Evolutionary conservation across 768 basidiomycete species (phyloP).

Genomic region (Pulveroboletus sp.): DNA sequence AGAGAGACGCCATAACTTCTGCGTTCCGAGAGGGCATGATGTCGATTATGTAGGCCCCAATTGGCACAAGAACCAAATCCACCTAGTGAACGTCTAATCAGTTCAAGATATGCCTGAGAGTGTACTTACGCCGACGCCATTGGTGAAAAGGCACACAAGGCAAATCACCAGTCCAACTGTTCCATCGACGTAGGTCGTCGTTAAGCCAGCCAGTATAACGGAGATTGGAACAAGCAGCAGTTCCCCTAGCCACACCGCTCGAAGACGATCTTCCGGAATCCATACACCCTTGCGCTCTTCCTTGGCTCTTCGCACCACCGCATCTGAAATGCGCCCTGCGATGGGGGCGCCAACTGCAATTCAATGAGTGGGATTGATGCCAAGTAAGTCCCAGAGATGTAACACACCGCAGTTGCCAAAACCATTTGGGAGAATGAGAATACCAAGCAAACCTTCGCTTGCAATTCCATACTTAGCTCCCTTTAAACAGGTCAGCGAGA

Average conservation of each 20-base stretch:
- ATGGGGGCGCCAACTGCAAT: constrained; percentile 54
- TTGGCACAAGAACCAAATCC: constrained; percentile 52
- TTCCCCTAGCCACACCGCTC: constrained; percentile 46
- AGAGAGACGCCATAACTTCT: constrained; percentile 55
- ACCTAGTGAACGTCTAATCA: constrained; percentile 35
- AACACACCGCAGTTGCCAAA: constrained; percentile 24
- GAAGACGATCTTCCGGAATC: constrained; percentile 68
- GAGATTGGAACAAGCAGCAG: constrained; percentile 51
- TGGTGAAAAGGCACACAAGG: constrained; percentile 55
- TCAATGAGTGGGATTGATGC: not conserved
- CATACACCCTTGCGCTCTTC: constrained; percentile 49
- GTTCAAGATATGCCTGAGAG: not conserved
- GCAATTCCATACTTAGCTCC: constrained; percentile 37
- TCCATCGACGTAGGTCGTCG: constrained; percentile 49
- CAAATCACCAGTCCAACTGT: constrained; percentile 46
- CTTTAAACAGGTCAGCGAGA: constrained; percentile 30
- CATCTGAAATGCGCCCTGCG: constrained; percentile 58
- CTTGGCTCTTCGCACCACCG: constrained; percentile 45
- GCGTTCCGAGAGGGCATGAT: constrained; percentile 58
- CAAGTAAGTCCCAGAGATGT: not conserved
- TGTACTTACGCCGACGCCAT: constrained; percentile 56
- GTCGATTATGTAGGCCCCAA: constrained; percentile 56
- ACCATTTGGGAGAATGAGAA: constrained; percentile 25
- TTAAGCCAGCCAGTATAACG: constrained; percentile 44
- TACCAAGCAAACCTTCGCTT: constrained; percentile 21